Conservation (phyloP, 1,284 basidiomycete species). For the Boletus smithii region DNA sequence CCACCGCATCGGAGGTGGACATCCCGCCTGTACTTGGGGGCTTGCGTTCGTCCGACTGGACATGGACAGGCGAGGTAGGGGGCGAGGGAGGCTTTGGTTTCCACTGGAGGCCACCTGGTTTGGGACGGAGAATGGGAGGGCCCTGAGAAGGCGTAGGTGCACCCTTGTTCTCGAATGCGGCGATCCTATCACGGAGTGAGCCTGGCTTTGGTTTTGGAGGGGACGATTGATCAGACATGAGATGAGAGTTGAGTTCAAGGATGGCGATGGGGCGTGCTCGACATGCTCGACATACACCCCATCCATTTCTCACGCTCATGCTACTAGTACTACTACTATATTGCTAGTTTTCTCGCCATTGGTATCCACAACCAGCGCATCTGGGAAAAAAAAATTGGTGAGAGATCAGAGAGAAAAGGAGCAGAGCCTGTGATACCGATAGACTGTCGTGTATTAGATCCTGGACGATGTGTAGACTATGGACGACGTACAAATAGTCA, state of each 20-base stretch:
- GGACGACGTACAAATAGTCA: constrained; percentile 84
- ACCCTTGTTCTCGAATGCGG: constrained; percentile 67
- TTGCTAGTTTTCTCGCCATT: constrained; percentile 59
- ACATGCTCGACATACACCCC: constrained; percentile 11
- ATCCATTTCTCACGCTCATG: constrained; percentile 24
- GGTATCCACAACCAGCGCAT: constrained; percentile 54
- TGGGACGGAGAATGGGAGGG: constrained; percentile 57
- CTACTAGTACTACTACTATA: background rate
- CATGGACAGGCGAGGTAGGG: constrained; percentile 40
- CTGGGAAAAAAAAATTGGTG: constrained; percentile 29
- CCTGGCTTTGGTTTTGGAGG: constrained; percentile 59
- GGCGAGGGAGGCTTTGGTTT: constrained; percentile 62
- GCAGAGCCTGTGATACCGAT: constrained; percentile 36
- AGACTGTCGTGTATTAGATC: constrained; percentile 36
- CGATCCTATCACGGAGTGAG: constrained; percentile 79
- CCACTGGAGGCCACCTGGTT: constrained; percentile 67
- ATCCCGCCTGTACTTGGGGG: constrained; percentile 43
- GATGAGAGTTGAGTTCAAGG: constrained; percentile 15
- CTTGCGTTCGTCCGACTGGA: constrained; percentile 23
- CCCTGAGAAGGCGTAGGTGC: constrained; percentile 25
- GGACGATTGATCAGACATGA: constrained; percentile 47
- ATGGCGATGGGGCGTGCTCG: constrained; percentile 16
- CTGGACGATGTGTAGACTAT: background rate
- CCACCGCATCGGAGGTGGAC: constrained; percentile 82
- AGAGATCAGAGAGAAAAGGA: background rate